These are phyloP conservation scores for Ogataea sp. DNA, from an alignment of 805 yeast genomes.

Conservation along the genomic window DNA sequence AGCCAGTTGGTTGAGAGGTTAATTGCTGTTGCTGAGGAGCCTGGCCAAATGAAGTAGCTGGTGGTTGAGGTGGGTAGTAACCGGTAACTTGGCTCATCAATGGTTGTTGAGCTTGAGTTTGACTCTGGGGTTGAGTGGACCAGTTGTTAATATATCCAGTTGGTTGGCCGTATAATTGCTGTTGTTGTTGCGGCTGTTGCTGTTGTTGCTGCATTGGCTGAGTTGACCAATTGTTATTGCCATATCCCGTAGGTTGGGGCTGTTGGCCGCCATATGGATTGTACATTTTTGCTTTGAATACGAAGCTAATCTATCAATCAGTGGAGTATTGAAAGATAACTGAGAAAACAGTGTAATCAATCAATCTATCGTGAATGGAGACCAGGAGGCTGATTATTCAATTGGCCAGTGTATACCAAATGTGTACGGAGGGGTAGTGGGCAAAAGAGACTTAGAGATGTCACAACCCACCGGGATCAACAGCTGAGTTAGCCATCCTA, in stretches of 20 bases:
- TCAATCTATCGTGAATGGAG: not conserved
- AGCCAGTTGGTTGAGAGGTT: constrained; percentile 36
- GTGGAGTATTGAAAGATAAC: too few species aligned
- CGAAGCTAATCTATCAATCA: not conserved
- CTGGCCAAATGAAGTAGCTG: not conserved
- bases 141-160: constrained; percentile 20
- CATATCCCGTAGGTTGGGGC: constrained; percentile 12
- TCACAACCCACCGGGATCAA: too few species aligned
- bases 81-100: constrained; percentile 32
- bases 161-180: constrained; percentile 18
- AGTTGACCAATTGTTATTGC: not conserved
- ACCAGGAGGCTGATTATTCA: too few species aligned
- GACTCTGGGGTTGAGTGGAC: constrained; percentile 8
- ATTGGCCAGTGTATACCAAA: not conserved
- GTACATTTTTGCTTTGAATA: not conserved
- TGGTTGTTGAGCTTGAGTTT: constrained; percentile 19
- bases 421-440: too few species aligned
- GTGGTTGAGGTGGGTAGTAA: constrained; percentile 17
- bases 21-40: constrained; percentile 8
- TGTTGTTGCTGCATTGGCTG: constrained; percentile 14
- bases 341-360: too few species aligned
- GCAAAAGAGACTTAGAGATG: too few species aligned
- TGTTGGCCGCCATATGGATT: constrained; percentile 8
- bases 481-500: too few species aligned
- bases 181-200: constrained; percentile 9